These are phyloP conservation scores for Agaricus sinodeliciosus DNA, from an alignment of 768 basidiomycete genomes.

Conservation along the genomic window DNA sequence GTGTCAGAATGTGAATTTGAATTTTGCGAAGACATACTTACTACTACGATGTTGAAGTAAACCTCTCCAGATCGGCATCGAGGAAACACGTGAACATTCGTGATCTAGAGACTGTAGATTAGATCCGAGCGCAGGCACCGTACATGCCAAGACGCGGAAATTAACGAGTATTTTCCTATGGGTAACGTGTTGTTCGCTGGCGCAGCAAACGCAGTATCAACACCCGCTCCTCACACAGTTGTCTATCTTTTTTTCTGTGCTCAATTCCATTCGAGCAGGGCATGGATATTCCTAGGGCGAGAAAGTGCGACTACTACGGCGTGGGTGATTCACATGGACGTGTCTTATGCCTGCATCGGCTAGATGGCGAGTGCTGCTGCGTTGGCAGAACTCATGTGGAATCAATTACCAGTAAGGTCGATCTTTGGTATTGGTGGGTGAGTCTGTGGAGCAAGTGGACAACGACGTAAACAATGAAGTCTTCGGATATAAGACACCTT, in stretches of 20 bases:
- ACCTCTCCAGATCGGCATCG: slow-evolving; percentile 1
- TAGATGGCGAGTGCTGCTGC: no score
- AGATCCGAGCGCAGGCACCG: no score
- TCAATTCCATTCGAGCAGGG: background rate
- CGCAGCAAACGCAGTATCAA: background rate
- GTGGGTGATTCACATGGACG: no score
- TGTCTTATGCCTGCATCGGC: no score
- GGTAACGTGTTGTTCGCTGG: background rate
- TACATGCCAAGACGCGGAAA: no score
- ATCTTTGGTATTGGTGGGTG: background rate
- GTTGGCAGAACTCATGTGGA: no score
- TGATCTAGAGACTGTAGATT: no score
- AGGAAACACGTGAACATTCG: no score
- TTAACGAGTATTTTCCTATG: no score
- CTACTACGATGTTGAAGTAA: slow-evolving; percentile 2
- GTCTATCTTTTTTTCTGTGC: background rate
- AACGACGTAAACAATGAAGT: no score
- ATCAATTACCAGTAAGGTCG: background rate
- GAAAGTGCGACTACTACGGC: no score
- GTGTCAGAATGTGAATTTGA: background rate
- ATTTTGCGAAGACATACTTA: no score
- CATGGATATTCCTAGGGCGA: background rate
- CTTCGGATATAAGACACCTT: background rate
- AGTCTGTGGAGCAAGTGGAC: background rate
- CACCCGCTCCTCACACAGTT: background rate